Conservation (phyloP, 129 eudicot genomes). For the Flaveria trinervia region DNA sequence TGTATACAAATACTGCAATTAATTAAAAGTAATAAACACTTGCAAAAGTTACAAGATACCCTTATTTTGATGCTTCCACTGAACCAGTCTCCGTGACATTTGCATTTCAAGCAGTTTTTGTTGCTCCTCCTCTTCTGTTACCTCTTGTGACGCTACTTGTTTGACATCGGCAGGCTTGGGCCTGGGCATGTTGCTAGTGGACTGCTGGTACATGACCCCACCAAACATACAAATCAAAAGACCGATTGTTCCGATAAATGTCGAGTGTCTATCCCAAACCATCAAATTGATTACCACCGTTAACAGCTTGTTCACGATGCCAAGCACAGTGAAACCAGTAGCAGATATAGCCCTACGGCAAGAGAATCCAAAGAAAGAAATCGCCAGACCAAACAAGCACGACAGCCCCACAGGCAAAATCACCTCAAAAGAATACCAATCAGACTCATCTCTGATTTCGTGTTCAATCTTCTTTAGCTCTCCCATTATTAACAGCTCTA, state of each 20-base stretch:
- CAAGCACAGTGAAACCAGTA: constrained; percentile 97
- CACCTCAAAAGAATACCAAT: constrained; percentile 85
- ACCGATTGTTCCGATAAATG: constrained; percentile 85
- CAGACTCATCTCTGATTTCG: constrained; percentile 72
- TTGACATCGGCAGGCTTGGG: constrained; percentile 48
- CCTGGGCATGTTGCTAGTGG: constrained; percentile 64
- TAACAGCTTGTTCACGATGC: constrained; percentile 87
- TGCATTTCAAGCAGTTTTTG: constrained; percentile 81
- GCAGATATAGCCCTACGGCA: constrained; percentile 98
- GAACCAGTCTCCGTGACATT: constrained; percentile 22
- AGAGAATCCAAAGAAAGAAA: constrained; percentile 98
- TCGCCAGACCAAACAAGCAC: constrained; percentile 88
- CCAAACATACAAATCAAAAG: constrained; percentile 92
- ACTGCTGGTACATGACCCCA: constrained; percentile 94
- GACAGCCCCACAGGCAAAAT: constrained; percentile 87
- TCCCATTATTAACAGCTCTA: constrained; percentile 92
- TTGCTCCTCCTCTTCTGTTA: constrained; percentile 57
- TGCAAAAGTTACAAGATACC: neutral
- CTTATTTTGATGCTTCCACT: constrained; percentile 41
- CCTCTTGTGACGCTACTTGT: constrained; percentile 42
- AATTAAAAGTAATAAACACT: neutral
- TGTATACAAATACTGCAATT: neutral
- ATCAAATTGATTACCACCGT: constrained; percentile 93
- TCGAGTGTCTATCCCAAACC: constrained; percentile 93
- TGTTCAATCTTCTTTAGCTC: constrained; percentile 92